These are phyloP conservation scores for Metschnikowia shivogae DNA, from an alignment of 805 yeast species.

Conservation along the genomic window DNA sequence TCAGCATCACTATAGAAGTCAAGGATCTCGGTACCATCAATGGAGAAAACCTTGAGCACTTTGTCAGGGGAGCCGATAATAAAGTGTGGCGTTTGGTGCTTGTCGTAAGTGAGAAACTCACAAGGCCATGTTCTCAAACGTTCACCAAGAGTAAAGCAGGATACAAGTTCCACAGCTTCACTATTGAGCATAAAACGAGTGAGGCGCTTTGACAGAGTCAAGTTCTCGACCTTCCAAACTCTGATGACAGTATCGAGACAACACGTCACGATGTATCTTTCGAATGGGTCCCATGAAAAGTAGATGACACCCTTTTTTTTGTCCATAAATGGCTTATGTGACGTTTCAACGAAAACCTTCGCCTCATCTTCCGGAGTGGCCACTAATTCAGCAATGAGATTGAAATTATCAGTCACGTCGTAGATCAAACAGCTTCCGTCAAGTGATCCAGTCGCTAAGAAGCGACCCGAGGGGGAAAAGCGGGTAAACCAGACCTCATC, in stretches of 20 bases:
- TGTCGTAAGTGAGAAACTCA: conserved; percentile 57
- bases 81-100: conserved; percentile 39
- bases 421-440: conserved; percentile 64
- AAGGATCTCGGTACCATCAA: conserved; percentile 38
- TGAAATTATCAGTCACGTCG: conserved; percentile 48
- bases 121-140: conserved; percentile 45
- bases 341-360: conserved; percentile 23
- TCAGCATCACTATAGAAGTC: conserved; percentile 39
- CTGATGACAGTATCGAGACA: conserved; percentile 67
- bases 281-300: conserved; percentile 74
- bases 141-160: conserved; percentile 40
- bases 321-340: conserved; percentile 23
- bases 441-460: conserved; percentile 71
- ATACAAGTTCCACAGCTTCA: conserved; percentile 15
- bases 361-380: conserved; percentile 27
- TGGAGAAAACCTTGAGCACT: conserved; percentile 38
- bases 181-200: conserved; percentile 25
- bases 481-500: conserved; percentile 83
- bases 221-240: conserved; percentile 58
- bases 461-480: conserved; percentile 74
- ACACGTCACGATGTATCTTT: conserved; percentile 61
- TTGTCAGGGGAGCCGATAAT: conserved; percentile 77
- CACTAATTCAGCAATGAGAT: conserved; percentile 27
- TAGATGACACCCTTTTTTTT: conserved; percentile 44
- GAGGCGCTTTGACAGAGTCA: conserved; percentile 21